Base-by-base conservation (phyloP, 2,329 filamentous ascomycete species). In the Stromatinia cepivora region DNA sequence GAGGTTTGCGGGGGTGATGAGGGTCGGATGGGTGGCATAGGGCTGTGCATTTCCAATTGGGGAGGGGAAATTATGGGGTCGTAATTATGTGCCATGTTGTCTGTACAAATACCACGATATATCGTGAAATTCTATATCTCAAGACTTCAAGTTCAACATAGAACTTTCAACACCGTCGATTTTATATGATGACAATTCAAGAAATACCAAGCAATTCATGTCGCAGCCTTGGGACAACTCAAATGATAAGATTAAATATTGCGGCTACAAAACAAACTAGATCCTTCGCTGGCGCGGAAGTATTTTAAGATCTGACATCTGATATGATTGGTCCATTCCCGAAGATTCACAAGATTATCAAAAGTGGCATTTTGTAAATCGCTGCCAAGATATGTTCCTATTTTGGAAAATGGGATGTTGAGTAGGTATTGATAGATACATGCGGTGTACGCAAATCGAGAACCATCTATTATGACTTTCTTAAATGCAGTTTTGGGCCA, bases 21-120 rank as follows among this genome's bases (percentile, higher is more conserved):
- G 13, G 59, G 59, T 17, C 22, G 59, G 22, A 36, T 36, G 31
- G 13, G 3, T 2, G 7, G 9, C 31, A 28, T 50, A 25, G 31
- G 5, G 15, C 22, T 39, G 22, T 15, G 6, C 46, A 63, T 52
- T 28, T 52, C 59, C 8, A 63, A 25, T 39, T 52, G 45, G 13
- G 59, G 31, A 22, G 59, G 28, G 31, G 46, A 13, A 39, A 52
- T 34, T 63, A 63, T 52, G 22, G 46, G 46, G 8, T 63, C 59
- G 31, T 63, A 52, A 52, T 48, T 39, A 39, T 39, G 59, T 63
- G 59, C 10, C 59, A 63, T 63, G 9, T 39, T 52, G 15, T 50
- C 28, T 20, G 22, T 52, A 15, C 1, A n/a, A 9, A 50, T 15
- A 50, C 20, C 45, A 50, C 31, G 39, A 36, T 10, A 6, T 2